Base-by-base conservation (phyloP, 1,284 basidiomycete genomes). In the Neotropicomus parvogracilis region DNA sequence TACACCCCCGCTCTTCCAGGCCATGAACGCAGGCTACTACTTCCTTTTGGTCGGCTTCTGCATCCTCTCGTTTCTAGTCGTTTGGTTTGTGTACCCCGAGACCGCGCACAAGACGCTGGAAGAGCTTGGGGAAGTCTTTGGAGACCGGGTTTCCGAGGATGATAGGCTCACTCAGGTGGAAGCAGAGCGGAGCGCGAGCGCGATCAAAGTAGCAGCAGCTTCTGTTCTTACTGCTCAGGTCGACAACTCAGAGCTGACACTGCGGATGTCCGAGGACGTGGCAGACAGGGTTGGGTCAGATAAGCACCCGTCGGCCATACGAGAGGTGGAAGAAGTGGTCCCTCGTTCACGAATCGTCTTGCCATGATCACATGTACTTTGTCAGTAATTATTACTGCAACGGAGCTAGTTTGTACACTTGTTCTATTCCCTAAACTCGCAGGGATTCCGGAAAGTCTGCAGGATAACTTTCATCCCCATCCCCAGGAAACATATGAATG, bases 1-100 rank as follows among this genome's bases (percentile, higher is more conserved):
- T 57, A 75, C 78, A 0, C 78, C 78, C 0, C 72, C 75, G 0
- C 66, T 78, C 41, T 78, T 79, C 57, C 47, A 65, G 4, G 57
- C 57, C 34, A 64, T 79, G 55, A 59, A 60, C 5, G 75, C 68
- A 14, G 74, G 73, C 0, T 78, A 74, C 58, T 80, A 77, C 62
- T 79, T 80, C 58, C 58, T 78, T 35, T 64, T 79, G 47, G 63
- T 71, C 32, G 74, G 69, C 26, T 76, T 72, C 54, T 73, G 73
- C 52, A 37, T 71, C 46, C 44, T 72, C 40, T 75, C 73, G 2
- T 66, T 70, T n/a, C n/a, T 70, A 5, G 64, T 77, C 21, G 75
- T 80, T 21, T 77, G 60, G 54, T 64, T 77, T 44, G 40, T 77
- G 29, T 79, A 76, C 52, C 75, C 70, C 33, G 71, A 73, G 57